A percentile compares a stretch with the other conserved stretches of the same genome.
These are phyloP conservation scores for Chrysoporthe puriensis DNA, from an alignment of 2,329 filamentous ascomycete species.

Conservation along the genomic window DNA sequence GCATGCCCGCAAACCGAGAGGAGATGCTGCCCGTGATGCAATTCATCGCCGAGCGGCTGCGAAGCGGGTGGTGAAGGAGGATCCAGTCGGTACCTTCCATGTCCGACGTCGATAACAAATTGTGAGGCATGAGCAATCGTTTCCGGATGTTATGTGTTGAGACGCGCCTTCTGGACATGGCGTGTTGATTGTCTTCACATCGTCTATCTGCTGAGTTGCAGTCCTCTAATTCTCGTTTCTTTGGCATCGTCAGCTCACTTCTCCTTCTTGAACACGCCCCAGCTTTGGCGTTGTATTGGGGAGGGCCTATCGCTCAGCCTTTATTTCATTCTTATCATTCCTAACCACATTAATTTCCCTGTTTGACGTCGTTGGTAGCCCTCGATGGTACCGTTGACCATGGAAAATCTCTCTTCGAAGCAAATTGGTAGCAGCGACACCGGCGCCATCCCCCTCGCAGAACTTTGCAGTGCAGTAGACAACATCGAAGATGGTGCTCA, in stretches of 20 bases:
- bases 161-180: background rate
- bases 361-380: background rate
- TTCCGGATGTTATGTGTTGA: background rate
- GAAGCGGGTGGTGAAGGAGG: conserved; percentile 33
- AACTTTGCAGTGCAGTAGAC: conserved; percentile 1
- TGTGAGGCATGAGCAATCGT: background rate
- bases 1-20: conserved; percentile 80
- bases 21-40: conserved; percentile 92
- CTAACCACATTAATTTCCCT: background rate
- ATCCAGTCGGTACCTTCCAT: conserved; percentile 11
- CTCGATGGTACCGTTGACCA: background rate
- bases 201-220: background rate
- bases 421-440: background rate
- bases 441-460: conserved; percentile 8
- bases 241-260: background rate
- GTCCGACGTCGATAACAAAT: too few relatives aligned
- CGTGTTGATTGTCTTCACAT: conserved; percentile 9
- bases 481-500: background rate
- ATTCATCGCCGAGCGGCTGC: conserved; percentile 71
- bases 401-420: background rate
- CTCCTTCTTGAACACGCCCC: conserved; percentile 1
- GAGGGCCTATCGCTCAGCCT: background rate
- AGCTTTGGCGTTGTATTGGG: background rate
- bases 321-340: background rate
- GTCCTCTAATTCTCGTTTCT: background rate